Base-by-base conservation (phyloP, 306 rosid species). In the Vachellia pachyceras region DNA sequence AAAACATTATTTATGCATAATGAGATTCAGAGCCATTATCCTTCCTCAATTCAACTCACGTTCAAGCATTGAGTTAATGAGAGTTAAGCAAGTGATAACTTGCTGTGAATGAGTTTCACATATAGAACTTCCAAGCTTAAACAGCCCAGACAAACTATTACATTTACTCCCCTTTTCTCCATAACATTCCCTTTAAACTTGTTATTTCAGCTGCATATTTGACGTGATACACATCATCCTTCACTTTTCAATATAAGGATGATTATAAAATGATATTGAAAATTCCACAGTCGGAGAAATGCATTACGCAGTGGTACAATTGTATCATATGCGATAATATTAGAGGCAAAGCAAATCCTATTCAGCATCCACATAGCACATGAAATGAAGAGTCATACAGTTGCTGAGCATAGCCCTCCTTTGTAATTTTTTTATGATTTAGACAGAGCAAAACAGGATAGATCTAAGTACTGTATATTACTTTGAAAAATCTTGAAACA, bases 201-300 rank as follows among this genome's bases (percentile, higher is more conserved):
- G 2, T 68, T 40, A 20, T 68, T 41, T 68, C 52, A 68, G 44
- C 73, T 1, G 73, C 73, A 68, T 18, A n/a, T 66, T 66, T 17
- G 46, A 66, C 71, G 41, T 5, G 36, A 47, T 22, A 9, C 72
- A 39, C 47, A 39, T 40, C 73, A 40, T 68, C 73, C 49, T 40
- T n/a, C 50, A 40, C 0, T n/a, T 45, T 50, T n/a, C 33, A n/a
- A 18, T 18, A 25, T 67, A n/a, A 67, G 37, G 72, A 66, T 7
- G 47, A 39, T 17, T 44, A 36, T 18, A 29, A 7, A n/a, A 3
- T 37, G 10, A 37, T 6, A 15, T 3, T 17, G 47, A 40, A 66
- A 37, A 39, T 39, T 67, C 3, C 17, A 17, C 49, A n/a, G 40
- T 18, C 39, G 72, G 63, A 8, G 29, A 20, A 45, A 37, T 67